Base-by-base conservation (phyloP, 148 eudicot species). In the Diospyros kaki region DNA sequence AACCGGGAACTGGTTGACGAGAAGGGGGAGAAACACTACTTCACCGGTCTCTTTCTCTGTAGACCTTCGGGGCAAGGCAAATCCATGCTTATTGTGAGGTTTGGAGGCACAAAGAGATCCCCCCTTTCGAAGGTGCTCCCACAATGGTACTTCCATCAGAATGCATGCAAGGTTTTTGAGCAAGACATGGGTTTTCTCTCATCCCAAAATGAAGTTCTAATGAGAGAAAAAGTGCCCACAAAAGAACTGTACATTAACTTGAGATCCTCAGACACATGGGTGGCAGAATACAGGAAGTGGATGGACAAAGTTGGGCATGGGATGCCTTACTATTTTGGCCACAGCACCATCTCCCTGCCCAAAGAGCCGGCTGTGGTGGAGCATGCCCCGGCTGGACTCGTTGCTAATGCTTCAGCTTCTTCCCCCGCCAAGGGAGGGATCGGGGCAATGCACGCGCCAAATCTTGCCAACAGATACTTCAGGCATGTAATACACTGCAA, bases 221-320 rank as follows among this genome's bases (percentile, higher is more conserved):
- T 95, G 79, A 92, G 80, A 74, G 97, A 86, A 72, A 89, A 89
- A 75, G 87, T 88, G 18, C 97, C 97, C n/a, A 88, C 91, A 2
- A 95, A 91, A 75, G 80, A 85, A 54, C 76, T 95, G 14, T 95
- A 95, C 73, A 79, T 95, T 45, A 89, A 89, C 69, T 63, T 92
- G 72, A 95, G 79, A 81, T 92, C 99, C 2, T 89, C 98, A 0
- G 99, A 95, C 69, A 89, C 96, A 5, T 95, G 96, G 97, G 99
- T 95, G 12, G 93, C 90, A 13, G 99, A 95, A 77, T 95, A 95
- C 81, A 80, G 99, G 73, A 95, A 88, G 73, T 95, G 99, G 99
- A 95, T 91, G 98, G 99, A 95, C 78, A 95, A 91, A 88, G 98
- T 88, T 18, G 99, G 99, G 64, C 93, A 95, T 68, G 99, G 99